Evolutionary conservation across 106 monocot genomes (phyloP).

Genomic region (Gastrodia elata): DNA sequence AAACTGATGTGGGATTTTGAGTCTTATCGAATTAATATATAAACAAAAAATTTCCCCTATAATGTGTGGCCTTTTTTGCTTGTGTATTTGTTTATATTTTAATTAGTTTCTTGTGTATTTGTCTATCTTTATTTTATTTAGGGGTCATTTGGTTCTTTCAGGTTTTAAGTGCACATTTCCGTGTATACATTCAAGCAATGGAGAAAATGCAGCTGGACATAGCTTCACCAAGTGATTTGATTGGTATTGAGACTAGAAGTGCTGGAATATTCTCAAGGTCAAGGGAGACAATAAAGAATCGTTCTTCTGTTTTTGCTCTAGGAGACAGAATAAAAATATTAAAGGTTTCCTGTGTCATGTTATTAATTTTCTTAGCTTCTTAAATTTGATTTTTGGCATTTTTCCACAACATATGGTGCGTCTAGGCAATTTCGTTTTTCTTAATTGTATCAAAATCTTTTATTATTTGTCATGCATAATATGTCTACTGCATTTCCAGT

Average conservation of each 20-base stretch:
- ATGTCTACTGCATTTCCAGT: background rate
- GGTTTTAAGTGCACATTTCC: slow-evolving; percentile 98
- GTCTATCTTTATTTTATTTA: slow-evolving; percentile 3
- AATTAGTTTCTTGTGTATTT: background rate
- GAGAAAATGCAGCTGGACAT: slow-evolving; percentile 97
- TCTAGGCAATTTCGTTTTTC: background rate
- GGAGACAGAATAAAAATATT: slow-evolving; percentile 91
- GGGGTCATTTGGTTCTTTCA: slow-evolving; percentile 12
- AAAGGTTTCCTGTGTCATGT: slow-evolving; percentile 42
- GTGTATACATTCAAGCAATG: slow-evolving; percentile 94
- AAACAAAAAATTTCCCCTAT: too few relatives aligned
- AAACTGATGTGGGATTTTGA: too few relatives aligned
- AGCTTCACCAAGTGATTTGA: slow-evolving; percentile 81
- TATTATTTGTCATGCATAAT: background rate
- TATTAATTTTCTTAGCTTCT: background rate
- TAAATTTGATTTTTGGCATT: background rate
- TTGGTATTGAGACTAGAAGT: slow-evolving; percentile 89
- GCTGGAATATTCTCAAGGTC: slow-evolving; percentile 68
- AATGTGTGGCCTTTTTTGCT: too few relatives aligned
- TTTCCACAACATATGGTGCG: background rate
- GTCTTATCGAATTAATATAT: too few relatives aligned
- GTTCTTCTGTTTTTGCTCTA: slow-evolving; percentile 89
- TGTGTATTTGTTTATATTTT: too few relatives aligned
- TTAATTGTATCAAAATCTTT: background rate
- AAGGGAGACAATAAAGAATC: slow-evolving; percentile 84